Evolutionary conservation across 805 yeast species (phyloP).

Genomic region (Ogataea kodamae): DNA sequence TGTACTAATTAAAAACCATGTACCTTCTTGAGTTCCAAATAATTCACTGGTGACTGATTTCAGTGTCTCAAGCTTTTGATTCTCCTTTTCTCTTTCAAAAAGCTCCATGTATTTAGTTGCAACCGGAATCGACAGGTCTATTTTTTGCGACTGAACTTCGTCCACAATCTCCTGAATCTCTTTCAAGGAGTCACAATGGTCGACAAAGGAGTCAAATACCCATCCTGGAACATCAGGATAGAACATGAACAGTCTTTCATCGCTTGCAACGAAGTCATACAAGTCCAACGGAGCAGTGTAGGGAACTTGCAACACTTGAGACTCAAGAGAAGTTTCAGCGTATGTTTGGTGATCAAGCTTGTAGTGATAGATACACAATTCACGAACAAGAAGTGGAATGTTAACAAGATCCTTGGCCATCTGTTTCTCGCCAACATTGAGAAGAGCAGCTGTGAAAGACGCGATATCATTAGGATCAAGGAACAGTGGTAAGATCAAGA

Average conservation of each 20-base stretch:
- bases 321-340: conserved; percentile 7
- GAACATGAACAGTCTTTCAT: conserved; percentile 20
- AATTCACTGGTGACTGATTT: conserved; percentile 2
- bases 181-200: conserved; percentile 1
- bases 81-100: conserved; percentile 2
- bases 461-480: conserved; percentile 16
- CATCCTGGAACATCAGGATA: conserved; percentile 19
- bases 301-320: conserved; percentile 10
- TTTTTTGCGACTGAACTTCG: conserved; percentile 1
- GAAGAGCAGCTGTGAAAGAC: conserved; percentile 15
- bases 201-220: conserved; percentile 6
- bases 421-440: conserved; percentile 12
- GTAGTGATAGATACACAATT: conserved; percentile 14
- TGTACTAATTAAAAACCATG: conserved; percentile 1
- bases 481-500: conserved; percentile 12
- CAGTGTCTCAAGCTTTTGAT: conserved; percentile 1
- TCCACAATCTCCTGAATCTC: conserved; percentile 5
- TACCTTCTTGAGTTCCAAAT: conserved; percentile 2
- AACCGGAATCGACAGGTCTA: conserved; percentile 6
- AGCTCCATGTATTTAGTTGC: conserved; percentile 7
- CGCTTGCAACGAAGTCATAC: conserved; percentile 21
- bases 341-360: conserved; percentile 11
- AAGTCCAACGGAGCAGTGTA: conserved; percentile 24
- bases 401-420: conserved; percentile 23
- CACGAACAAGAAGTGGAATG: conserved; percentile 16